Conservation (phyloP, 371 early-diverging fungal species). For the Mucor lusitanicus region DNA sequence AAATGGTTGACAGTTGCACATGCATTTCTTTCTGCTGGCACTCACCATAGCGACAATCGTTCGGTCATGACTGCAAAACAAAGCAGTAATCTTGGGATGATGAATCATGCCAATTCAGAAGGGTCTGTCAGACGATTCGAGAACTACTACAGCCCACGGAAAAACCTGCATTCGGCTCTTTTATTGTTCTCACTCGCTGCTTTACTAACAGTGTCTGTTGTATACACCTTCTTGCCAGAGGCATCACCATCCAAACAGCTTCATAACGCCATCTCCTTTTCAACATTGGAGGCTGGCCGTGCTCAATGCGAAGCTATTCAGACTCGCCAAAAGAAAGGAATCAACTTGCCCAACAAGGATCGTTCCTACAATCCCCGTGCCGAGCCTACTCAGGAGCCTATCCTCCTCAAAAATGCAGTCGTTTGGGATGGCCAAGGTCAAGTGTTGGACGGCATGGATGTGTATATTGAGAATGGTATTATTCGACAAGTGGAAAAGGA, state of each 20-base stretch:
- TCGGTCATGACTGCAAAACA: not conserved
- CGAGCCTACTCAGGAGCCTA: conserved; percentile 17
- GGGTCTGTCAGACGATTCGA: not conserved
- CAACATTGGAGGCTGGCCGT: conserved; percentile 18
- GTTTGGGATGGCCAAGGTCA: conserved; percentile 64
- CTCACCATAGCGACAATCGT: not conserved
- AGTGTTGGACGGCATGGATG: conserved; percentile 19
- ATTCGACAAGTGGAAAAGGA: conserved; percentile 43
- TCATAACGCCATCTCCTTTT: conserved; percentile 14
- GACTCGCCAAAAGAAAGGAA: not conserved
- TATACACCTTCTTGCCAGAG: conserved; percentile 13
- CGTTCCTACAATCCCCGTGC: conserved; percentile 21
- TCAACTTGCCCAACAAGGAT: not conserved
- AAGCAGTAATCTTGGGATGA: not conserved
- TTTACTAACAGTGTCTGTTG: not conserved
- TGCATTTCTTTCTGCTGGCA: not conserved
- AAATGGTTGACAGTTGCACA: not conserved
- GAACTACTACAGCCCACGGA: not conserved
- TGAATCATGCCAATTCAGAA: no score
- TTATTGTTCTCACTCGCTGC: not conserved
- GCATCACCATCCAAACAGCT: conserved; percentile 4
- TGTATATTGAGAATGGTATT: conserved; percentile 15
- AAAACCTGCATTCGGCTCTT: conserved; percentile 6
- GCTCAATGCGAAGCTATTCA: conserved; percentile 19
- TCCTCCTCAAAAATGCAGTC: conserved; percentile 53